These are phyloP conservation scores for Basipetospora chlamydospora DNA, from an alignment of 2,329 filamentous ascomycete genomes.

Conservation along the genomic window DNA sequence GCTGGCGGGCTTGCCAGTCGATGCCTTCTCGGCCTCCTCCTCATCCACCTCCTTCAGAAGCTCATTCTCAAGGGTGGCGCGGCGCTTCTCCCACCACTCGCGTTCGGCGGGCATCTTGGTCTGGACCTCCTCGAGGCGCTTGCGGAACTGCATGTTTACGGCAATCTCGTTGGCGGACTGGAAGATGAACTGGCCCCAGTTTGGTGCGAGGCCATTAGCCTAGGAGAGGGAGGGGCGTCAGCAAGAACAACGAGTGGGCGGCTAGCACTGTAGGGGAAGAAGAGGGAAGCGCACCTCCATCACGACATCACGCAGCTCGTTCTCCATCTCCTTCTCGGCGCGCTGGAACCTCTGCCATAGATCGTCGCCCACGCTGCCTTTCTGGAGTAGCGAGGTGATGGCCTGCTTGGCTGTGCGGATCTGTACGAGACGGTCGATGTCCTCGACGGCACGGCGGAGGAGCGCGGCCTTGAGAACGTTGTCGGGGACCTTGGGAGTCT, in stretches of 20 bases:
- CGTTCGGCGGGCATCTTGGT: conserved; percentile 58
- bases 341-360: conserved; percentile 83
- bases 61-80: conserved; percentile 54
- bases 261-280: background rate
- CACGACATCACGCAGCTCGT: conserved; percentile 86
- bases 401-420: conserved; percentile 81
- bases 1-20: conserved; percentile 11
- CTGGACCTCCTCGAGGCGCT: conserved; percentile 62
- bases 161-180: conserved; percentile 95
- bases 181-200: conserved; percentile 93
- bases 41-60: conserved; percentile 78
- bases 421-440: conserved; percentile 82
- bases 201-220: conserved; percentile 79
- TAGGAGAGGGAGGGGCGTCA: no score
- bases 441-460: conserved; percentile 76
- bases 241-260: no score
- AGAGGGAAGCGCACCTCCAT: conserved; percentile 50
- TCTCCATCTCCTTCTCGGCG: conserved; percentile 95
- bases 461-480: conserved; percentile 79
- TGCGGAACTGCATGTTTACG: conserved; percentile 64
- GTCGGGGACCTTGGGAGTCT: conserved; percentile 59
- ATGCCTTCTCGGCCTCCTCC: conserved; percentile 28
- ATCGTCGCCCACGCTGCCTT: conserved; percentile 90
- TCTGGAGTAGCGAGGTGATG: conserved; percentile 66
- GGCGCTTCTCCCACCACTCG: conserved; percentile 84